Evolutionary conservation across 768 basidiomycete species (phyloP), one percentile per base, ranked within the genome.

Genomic region (Suillus bovinus): DNA sequence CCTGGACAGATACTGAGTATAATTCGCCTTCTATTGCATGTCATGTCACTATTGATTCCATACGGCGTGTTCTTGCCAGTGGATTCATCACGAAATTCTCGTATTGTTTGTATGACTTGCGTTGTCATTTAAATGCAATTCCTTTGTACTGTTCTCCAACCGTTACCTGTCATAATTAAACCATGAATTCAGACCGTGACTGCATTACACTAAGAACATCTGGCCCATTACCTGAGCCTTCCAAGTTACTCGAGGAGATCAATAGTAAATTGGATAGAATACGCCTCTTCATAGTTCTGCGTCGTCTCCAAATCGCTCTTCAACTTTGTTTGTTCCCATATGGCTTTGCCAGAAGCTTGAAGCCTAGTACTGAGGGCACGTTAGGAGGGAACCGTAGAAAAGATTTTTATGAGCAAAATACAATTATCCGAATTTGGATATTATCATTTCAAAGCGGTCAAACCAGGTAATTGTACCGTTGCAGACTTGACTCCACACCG

Each of bases 1-100:
- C 34, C 65, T 75, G 17, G 74, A 75, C 60, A 74, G 72, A 56
- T 75, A 75, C 64, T 75, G 61, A 67, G 38, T 5, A 39, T 22
- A 8, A 11, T 24, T 33, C 9, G 16, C 34, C 24, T 66, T 55
- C 22, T 22, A 22, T 50, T 42, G 46, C 59, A n/a, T 6, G 1
- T 44, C 52, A 27, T 16, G 14, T 41, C 22, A 22, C n/a, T n/a
- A 34, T 34, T 36, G 33, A 46, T 9, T 29, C 44, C 46, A 10
- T 56, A 29, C 34, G 27, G 34, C 9, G 54, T 22, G 16, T 44
- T 58, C 29, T 29, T 58, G 24, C 50, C 50, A 33, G 27, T 55
- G 44, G 16, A 56, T 29, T 24, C 49, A 41, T n/a, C 22, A 20
- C n/a, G 13, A 9, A 31, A 27, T 58, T 55, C 17, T 60, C 27